A percentile compares a stretch with the other conserved stretches of the same genome.
These are phyloP conservation scores for Blastomyces silverae DNA, from an alignment of 2,329 filamentous ascomycete species.

Conservation along the genomic window DNA sequence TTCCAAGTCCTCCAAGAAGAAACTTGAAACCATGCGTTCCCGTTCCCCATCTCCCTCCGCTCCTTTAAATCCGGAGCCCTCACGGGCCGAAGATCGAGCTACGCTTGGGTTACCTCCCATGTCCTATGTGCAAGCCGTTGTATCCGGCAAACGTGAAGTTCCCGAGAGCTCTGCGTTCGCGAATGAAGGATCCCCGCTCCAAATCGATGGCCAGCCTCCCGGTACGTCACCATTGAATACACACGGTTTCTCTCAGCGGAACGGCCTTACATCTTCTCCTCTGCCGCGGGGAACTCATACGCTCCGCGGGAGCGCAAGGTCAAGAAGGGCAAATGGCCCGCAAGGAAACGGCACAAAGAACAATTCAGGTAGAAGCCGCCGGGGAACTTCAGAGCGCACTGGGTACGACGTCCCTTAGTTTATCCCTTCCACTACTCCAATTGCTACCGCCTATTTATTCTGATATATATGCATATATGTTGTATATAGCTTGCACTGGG, in stretches of 20 bases:
- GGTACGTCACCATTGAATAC: not conserved
- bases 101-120: slow-evolving; percentile 4
- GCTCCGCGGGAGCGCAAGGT: not conserved
- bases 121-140: slow-evolving; percentile 12
- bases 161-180: not conserved
- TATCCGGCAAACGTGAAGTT: not conserved
- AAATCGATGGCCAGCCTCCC: not conserved
- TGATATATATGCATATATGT: not conserved
- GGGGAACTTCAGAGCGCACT: not conserved
- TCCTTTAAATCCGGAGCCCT: slow-evolving; percentile 5
- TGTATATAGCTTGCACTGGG: slow-evolving; percentile 64
- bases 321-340: not conserved
- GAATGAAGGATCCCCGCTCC: not conserved
- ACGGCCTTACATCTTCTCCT: slow-evolving; percentile 4
- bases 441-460: not conserved
- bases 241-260: not conserved
- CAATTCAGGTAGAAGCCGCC: not conserved
- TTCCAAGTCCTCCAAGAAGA: not conserved
- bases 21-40: not conserved
- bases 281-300: not conserved
- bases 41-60: not conserved
- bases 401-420: not conserved
- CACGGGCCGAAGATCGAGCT: slow-evolving; percentile 8
- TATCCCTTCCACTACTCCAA: not conserved
- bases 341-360: not conserved